Base-by-base conservation (phyloP, 1,139 yeast species). In the Yamadazyma aaseri region DNA sequence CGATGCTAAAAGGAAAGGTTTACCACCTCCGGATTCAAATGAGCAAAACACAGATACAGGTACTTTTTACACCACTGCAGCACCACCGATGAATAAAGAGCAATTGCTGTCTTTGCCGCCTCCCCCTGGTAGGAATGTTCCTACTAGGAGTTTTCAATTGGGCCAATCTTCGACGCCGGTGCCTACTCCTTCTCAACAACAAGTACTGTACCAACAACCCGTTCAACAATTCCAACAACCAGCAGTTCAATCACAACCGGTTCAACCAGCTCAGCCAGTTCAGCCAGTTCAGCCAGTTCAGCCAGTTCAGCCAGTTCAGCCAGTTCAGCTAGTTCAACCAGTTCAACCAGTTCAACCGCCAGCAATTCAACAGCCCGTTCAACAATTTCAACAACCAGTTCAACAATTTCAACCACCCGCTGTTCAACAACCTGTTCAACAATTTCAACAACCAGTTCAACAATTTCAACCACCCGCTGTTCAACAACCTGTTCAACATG, bases 121-220 rank as follows among this genome's bases (percentile, higher is more conserved):
- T 2, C 75, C 75, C 1, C 75, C 75, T 1, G 55, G 47, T 28
- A 45, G 73, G 33, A 56, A 45, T 29, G 69, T 61, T 1, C 53
- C 50, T 0, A 40, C 59, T 4, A 20, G 11, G 25, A 20, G 6
- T 3, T 37, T 34, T 29, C 27, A 8, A 9, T 18, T 18, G 18
- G 40, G 38, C 3, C 32, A 30, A 4, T 28, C 35, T 2, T 9
- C 32, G 12, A 23, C 27, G 11, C 34, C 35, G 3, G 17, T 12
- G 10, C 24, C 25, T n/a, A 15, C 6, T 8, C 22, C 20, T 17
- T n/a, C 27, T 14, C 20, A 4, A 13, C 28, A 16, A 8, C 31
- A 30, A 15, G 11, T 8, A 22, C 35, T 31, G 15, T 34, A 21
- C 27, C 35, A 27, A 5, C 37, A 33, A 12, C 25, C 33, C 14